Percentiles rank a stretch among this genome's conserved stretches.
Conservation (phyloP, 129 eudicot genomes). For the Centaurea solstitialis region DNA sequence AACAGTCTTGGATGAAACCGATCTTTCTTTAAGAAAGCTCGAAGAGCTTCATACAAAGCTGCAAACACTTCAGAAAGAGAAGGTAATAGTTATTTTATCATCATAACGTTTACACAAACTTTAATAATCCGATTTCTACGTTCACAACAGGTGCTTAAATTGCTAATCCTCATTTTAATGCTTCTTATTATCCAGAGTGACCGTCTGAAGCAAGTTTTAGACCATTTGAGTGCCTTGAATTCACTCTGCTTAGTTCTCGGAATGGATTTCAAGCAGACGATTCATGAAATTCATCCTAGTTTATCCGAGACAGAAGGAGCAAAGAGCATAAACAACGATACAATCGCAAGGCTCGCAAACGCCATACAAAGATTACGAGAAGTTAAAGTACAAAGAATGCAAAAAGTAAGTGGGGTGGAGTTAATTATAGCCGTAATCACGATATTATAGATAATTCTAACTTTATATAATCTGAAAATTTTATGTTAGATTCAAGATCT, state of each 20-base stretch:
- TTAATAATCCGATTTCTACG: not conserved
- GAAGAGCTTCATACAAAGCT: conserved; percentile 73
- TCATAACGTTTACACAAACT: not conserved
- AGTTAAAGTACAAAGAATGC: conserved; percentile 66
- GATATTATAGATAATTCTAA: not conserved
- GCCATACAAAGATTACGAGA: conserved; percentile 56
- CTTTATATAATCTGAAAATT: conserved; percentile 12
- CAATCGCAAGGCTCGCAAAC: conserved; percentile 44
- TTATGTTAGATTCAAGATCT: conserved; percentile 70
- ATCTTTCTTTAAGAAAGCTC: conserved; percentile 44
- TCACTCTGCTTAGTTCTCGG: conserved; percentile 70
- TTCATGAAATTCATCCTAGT: conserved; percentile 67
- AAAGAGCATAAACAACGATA: conserved; percentile 46
- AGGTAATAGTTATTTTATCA: conserved; percentile 32
- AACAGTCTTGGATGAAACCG: conserved; percentile 57
- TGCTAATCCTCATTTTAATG: not conserved
- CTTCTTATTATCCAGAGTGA: conserved; percentile 51
- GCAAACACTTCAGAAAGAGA: conserved; percentile 74
- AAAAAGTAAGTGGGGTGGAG: conserved; percentile 41
- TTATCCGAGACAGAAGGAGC: conserved; percentile 48
- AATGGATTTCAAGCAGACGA: conserved; percentile 55
- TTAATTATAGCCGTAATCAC: not conserved
- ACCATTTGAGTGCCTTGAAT: conserved; percentile 49
- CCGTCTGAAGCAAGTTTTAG: conserved; percentile 67
- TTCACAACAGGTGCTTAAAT: not conserved